Conservation (phyloP, 2,329 filamentous ascomycete species). For the Sclerotinia trifoliorum region DNA sequence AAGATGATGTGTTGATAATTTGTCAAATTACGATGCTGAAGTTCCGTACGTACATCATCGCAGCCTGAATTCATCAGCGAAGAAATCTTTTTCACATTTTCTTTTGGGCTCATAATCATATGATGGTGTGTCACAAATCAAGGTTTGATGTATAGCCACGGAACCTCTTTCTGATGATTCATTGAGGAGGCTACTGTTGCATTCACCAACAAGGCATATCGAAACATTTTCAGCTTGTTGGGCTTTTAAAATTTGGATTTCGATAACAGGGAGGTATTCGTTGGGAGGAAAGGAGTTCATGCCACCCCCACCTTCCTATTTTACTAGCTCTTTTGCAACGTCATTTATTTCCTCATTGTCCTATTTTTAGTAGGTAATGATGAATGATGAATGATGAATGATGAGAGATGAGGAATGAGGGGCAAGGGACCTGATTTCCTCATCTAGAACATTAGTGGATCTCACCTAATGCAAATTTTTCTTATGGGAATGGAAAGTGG, state of each 20-base stretch:
- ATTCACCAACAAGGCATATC: not conserved
- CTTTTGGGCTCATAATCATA: not conserved
- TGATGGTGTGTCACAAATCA: not conserved
- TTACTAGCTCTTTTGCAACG: not conserved
- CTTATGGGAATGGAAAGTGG: too few species aligned
- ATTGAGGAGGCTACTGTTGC: not conserved
- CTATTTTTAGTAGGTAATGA: not conserved
- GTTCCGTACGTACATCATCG: not conserved
- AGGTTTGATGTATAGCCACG: not conserved
- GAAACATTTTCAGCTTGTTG: not conserved
- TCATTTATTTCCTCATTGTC: not conserved
- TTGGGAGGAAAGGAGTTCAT: not conserved
- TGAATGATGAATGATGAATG: not conserved
- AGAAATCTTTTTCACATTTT: not conserved
- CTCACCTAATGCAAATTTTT: not conserved
- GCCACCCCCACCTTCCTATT: not conserved
- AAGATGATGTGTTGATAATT: not conserved
- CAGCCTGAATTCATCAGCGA: not conserved
- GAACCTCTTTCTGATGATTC: not conserved
- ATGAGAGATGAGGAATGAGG: not conserved
- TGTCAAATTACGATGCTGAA: not conserved
- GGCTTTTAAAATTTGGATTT: not conserved
- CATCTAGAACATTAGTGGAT: not conserved
- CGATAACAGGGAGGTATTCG: not conserved
- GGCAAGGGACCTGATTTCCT: conserved; percentile 9